Percentiles rank a stretch among this genome's conserved stretches.
Conservation (phyloP, 768 basidiomycete genomes). For the Pisolithus microcarpus region DNA sequence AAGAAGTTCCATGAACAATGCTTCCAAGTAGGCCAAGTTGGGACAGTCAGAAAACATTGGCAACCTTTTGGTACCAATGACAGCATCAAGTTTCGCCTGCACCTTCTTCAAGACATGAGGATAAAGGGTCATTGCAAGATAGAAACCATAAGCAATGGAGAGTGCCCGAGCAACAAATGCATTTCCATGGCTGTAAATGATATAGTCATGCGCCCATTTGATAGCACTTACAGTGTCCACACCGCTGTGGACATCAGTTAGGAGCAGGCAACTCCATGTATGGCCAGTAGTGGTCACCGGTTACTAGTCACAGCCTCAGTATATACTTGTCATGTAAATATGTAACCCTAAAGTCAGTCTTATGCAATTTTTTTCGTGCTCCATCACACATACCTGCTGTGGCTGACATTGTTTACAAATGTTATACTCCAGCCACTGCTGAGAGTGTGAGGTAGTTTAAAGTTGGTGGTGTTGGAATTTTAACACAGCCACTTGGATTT, state of each 20-base stretch:
- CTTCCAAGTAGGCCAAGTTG: conserved; percentile 23
- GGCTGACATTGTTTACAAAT: too few relatives aligned
- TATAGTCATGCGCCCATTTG: not conserved
- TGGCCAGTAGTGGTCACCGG: too few relatives aligned
- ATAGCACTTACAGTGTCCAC: conserved; percentile 17
- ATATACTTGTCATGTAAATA: too few relatives aligned
- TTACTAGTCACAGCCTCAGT: too few relatives aligned
- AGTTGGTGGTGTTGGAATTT: too few relatives aligned
- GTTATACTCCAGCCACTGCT: too few relatives aligned
- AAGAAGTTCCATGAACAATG: conserved; percentile 17
- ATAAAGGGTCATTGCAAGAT: conserved; percentile 25
- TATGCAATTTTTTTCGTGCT: too few relatives aligned
- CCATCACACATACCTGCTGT: too few relatives aligned
- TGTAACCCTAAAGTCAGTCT: too few relatives aligned
- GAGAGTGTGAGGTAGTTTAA: too few relatives aligned
- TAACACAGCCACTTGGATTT: too few relatives aligned
- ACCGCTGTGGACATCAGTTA: conserved; percentile 10
- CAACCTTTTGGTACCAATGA: conserved; percentile 17
- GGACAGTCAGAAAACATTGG: conserved; percentile 20
- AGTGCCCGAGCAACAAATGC: conserved; percentile 14
- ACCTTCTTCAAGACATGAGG: conserved; percentile 21
- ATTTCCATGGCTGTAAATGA: not conserved
- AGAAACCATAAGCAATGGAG: conserved; percentile 9
- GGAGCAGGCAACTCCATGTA: too few relatives aligned
- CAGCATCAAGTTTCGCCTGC: conserved; percentile 20